These are phyloP conservation scores for Hygrophila difformis DNA, from an alignment of 257 asterid genomes.

Conservation along the genomic window DNA sequence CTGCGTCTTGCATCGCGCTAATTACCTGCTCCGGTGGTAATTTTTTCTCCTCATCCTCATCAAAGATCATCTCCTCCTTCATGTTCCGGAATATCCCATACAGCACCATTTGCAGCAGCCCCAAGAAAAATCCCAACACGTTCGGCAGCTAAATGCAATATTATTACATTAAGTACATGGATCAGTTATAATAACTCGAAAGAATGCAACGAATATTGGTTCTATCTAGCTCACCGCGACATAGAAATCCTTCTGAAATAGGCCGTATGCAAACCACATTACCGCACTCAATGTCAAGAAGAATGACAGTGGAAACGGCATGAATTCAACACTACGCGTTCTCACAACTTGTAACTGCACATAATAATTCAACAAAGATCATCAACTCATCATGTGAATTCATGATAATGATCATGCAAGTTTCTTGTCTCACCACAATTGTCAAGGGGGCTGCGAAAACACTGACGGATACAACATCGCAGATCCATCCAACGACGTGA, in stretches of 20 bases:
- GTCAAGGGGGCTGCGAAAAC: conserved; percentile 57
- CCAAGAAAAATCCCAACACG: conserved; percentile 60
- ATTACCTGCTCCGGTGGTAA: conserved; percentile 24
- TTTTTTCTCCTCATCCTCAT: conserved; percentile 22
- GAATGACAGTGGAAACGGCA: conserved; percentile 71
- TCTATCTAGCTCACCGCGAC: conserved; percentile 51
- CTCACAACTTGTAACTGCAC: conserved; percentile 60
- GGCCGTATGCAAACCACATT: conserved; percentile 75
- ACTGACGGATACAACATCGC: conserved; percentile 37
- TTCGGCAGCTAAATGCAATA: conserved; percentile 79
- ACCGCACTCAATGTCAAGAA: conserved; percentile 73
- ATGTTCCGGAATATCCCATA: conserved; percentile 45
- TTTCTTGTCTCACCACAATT: conserved; percentile 51
- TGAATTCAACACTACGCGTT: conserved; percentile 74
- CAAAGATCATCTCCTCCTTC: conserved; percentile 17
- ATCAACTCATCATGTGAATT: too few species aligned
- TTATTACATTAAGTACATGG: too few species aligned
- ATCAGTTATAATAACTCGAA: too few species aligned
- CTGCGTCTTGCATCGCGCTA: conserved; percentile 26
- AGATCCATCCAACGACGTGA: conserved; percentile 49
- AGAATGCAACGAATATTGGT: too few species aligned
- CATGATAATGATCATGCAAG: too few species aligned
- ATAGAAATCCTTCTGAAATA: conserved; percentile 35
- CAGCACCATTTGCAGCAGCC: conserved; percentile 55
- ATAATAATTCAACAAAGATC: too few species aligned